A percentile compares a stretch with the other conserved stretches of the same genome.
phyloP scores from a whole-genome alignment of 495 filamentous ascomycete genomes.

The Penicillium manginii region DNA sequence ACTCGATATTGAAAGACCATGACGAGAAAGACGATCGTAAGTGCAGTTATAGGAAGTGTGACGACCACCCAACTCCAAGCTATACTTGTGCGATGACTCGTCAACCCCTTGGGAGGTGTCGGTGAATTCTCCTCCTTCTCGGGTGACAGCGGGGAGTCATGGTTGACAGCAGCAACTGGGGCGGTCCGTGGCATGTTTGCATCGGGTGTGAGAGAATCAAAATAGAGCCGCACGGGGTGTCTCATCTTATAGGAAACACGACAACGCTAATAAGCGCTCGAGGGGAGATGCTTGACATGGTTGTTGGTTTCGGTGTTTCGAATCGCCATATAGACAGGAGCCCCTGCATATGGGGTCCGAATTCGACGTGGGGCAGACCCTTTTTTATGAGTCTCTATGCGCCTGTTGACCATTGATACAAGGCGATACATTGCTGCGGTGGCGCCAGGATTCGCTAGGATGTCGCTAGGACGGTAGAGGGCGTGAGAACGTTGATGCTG shows the following conservation, averaged over 20 bases:
- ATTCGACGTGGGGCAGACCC: no score
- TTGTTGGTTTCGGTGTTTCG: neutral
- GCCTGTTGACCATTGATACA: no score
- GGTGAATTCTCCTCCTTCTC: neutral
- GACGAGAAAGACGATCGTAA: neutral
- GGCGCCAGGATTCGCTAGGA: neutral
- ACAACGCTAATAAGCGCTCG: neutral
- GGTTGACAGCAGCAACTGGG: neutral
- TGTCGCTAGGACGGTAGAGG: neutral
- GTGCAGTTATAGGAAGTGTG: neutral
- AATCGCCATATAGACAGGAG: neutral
- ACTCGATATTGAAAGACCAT: neutral
- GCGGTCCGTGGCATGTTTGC: neutral
- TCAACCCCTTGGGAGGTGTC: neutral
- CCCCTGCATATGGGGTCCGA: neutral
- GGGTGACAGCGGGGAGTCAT: neutral
- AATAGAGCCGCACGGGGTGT: neutral
- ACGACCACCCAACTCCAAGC: neutral
- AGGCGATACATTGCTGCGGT: no score
- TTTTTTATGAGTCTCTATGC: no score
- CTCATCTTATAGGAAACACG: neutral
- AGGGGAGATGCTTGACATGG: neutral
- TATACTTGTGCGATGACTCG: neutral
- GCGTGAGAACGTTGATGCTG: neutral
- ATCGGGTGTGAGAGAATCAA: neutral